Conservation (phyloP, 345 rosid species). For the Laguncularia racemosa region DNA sequence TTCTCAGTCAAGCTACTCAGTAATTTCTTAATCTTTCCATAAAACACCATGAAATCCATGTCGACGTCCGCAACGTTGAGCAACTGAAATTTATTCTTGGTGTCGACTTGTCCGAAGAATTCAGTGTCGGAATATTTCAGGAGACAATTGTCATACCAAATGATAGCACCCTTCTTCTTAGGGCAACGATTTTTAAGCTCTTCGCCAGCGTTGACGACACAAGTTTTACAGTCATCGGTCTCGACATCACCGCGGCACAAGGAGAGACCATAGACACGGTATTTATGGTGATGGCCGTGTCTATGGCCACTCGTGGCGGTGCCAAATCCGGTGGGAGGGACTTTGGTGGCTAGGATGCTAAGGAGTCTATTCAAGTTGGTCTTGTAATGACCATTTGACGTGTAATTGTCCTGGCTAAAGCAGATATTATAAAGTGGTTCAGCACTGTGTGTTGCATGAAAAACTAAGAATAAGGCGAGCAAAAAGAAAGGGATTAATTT, state of each 20-base stretch:
- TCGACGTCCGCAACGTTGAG: slow-evolving; percentile 24
- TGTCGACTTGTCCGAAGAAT: slow-evolving; percentile 51
- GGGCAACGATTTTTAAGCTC: slow-evolving; percentile 40
- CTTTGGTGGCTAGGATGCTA: too few species aligned
- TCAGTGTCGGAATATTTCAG: slow-evolving; percentile 42
- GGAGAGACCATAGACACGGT: slow-evolving; percentile 35
- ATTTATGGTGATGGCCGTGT: too few species aligned
- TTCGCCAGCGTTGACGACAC: slow-evolving; percentile 29
- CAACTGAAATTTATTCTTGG: slow-evolving; percentile 23
- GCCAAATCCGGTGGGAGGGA: slow-evolving; percentile 44
- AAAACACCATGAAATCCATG: slow-evolving; percentile 22
- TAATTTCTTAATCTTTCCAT: slow-evolving; percentile 29
- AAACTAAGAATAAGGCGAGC: too few species aligned
- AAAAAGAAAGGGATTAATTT: too few species aligned
- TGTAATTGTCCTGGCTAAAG: slow-evolving; percentile 33
- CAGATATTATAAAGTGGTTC: slow-evolving; percentile 38
- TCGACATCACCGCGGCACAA: slow-evolving; percentile 62
- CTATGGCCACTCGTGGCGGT: slow-evolving; percentile 24
- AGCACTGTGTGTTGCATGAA: neutral
- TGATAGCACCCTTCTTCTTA: slow-evolving; percentile 23
- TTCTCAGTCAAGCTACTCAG: slow-evolving; percentile 17
- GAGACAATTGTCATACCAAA: slow-evolving; percentile 57
- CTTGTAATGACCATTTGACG: slow-evolving; percentile 26
- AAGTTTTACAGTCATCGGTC: slow-evolving; percentile 35
- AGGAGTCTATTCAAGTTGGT: slow-evolving; percentile 33